Conservation (phyloP, 768 basidiomycete species). For the Pulveroboletus ravenelii region DNA sequence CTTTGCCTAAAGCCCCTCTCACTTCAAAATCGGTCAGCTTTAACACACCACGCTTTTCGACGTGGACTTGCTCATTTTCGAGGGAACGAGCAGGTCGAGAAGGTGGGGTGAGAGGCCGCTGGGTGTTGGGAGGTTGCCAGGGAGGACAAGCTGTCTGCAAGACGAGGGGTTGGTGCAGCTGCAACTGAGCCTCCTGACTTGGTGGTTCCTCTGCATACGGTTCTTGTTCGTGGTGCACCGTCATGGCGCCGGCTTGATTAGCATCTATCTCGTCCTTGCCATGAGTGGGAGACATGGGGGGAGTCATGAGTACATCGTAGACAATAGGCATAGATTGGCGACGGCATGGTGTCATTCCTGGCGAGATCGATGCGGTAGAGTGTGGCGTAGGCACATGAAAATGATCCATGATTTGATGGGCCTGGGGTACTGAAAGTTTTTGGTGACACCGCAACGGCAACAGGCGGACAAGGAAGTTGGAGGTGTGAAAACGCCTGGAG, state of each 20-base stretch:
- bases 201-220: conserved; percentile 7
- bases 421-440: neutral
- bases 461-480: neutral
- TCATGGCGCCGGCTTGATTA: conserved; percentile 4
- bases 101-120: conserved; percentile 27
- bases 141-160: conserved; percentile 7
- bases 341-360: conserved; percentile 20
- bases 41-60: conserved; percentile 51
- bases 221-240: conserved; percentile 12
- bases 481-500: conserved; percentile 3
- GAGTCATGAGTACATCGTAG: conserved; percentile 62
- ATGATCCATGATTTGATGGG: conserved; percentile 21
- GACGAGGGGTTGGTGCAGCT: conserved; percentile 1
- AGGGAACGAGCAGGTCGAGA: conserved; percentile 47
- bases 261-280: conserved; percentile 37
- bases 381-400: conserved; percentile 20
- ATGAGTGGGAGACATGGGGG: conserved; percentile 59
- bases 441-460: neutral
- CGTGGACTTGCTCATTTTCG: conserved; percentile 66
- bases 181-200: conserved; percentile 7
- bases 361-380: conserved; percentile 9
- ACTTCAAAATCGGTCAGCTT: conserved; percentile 78
- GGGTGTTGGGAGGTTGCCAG: conserved; percentile 7
- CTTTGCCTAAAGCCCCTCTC: conserved; percentile 64
- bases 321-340: conserved; percentile 42